These are phyloP conservation scores for Solanum piurae DNA, from an alignment of 257 asterid genomes.

Conservation along the genomic window DNA sequence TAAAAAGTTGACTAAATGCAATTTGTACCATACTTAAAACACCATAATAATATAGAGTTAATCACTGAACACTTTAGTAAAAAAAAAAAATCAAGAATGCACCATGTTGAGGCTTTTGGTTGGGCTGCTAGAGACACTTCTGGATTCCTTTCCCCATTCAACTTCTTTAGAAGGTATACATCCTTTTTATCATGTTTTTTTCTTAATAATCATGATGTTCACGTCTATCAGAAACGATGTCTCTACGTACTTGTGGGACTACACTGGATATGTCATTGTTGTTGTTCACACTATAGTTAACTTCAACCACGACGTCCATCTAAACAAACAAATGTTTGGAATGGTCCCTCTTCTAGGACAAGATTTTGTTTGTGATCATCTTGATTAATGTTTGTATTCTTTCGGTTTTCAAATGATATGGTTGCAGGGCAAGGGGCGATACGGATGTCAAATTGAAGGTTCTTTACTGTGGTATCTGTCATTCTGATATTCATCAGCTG, in stretches of 20 bases:
- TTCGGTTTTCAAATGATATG: background rate
- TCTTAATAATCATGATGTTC: background rate
- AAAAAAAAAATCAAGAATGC: background rate
- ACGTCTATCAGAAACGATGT: background rate
- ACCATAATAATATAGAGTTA: background rate
- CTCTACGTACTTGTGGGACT: background rate
- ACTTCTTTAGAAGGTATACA: constrained; percentile 27
- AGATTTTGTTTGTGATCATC: background rate
- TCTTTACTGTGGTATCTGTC: constrained; percentile 43
- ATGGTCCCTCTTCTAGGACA: too few relatives aligned
- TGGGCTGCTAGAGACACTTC: constrained; percentile 46
- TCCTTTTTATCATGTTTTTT: background rate
- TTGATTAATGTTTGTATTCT: background rate
- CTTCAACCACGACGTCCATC: background rate
- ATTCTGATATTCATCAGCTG: constrained; percentile 30
- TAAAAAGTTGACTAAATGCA: background rate
- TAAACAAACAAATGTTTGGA: too few relatives aligned
- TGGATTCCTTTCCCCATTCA: constrained; percentile 30
- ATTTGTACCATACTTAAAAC: background rate
- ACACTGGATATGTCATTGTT: background rate
- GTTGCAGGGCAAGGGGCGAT: constrained; percentile 15
- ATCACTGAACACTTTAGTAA: background rate
- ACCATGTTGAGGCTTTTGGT: constrained; percentile 19
- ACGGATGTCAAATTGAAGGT: constrained; percentile 22
- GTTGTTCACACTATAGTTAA: background rate